Percentiles rank a stretch among this genome's conserved stretches.
phyloP scores from a whole-genome alignment of 305 asterid genomes.

The Solanum hybrid region DNA sequence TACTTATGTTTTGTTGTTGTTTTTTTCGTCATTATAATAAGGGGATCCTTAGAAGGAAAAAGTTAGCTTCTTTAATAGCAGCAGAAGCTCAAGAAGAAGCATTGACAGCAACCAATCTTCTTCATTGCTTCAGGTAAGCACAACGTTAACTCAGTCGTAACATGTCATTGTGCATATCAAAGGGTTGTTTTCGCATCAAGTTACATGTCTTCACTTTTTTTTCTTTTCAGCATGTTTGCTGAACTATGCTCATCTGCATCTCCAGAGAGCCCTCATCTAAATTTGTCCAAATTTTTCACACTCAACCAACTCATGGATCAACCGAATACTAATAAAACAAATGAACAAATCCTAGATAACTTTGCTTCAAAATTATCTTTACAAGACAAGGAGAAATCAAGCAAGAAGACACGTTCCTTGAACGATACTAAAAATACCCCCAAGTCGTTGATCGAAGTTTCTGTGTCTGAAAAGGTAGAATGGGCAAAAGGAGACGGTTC shows the following conservation, averaged over 20 bases:
- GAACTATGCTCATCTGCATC: conserved; percentile 66
- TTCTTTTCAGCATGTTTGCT: conserved; percentile 51
- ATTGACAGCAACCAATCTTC: conserved; percentile 53
- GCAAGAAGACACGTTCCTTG: conserved; percentile 18
- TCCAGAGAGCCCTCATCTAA: conserved; percentile 59
- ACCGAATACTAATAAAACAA: conserved; percentile 22
- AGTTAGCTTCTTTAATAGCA: conserved; percentile 61
- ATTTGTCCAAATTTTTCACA: conserved; percentile 58
- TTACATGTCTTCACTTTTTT: not conserved
- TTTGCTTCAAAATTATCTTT: conserved; percentile 20
- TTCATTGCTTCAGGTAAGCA: conserved; percentile 64
- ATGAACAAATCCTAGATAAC: conserved; percentile 28
- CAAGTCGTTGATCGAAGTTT: conserved; percentile 23
- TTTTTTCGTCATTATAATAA: conserved; percentile 12
- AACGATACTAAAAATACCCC: conserved; percentile 15
- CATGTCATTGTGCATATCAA: not conserved
- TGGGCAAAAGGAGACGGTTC: conserved; percentile 62
- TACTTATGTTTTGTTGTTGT: not conserved
- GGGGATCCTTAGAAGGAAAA: conserved; percentile 68
- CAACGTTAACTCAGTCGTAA: not conserved
- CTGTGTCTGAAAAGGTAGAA: conserved; percentile 48
- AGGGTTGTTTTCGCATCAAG: not conserved
- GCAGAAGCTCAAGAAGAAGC: conserved; percentile 92
- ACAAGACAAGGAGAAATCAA: conserved; percentile 36
- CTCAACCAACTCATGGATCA: conserved; percentile 62